phyloP scores from a whole-genome alignment of 2,329 filamentous ascomycete species.

The Talaromyces piceae region DNA sequence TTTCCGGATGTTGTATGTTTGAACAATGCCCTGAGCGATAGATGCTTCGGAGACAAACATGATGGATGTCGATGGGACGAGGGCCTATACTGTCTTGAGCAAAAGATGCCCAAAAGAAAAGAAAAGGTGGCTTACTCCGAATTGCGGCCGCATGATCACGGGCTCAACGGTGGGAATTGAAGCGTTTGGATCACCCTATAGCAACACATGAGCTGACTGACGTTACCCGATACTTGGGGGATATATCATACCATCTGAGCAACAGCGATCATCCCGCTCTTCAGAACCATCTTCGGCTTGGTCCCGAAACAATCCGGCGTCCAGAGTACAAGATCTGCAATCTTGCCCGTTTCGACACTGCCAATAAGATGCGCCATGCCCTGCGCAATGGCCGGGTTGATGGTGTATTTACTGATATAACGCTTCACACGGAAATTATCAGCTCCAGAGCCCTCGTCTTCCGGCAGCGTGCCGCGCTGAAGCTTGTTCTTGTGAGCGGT shows the following conservation, averaged over 20 bases:
- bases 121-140: conserved; percentile 44
- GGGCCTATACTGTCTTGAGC: conserved; percentile 28
- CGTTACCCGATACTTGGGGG: neutral
- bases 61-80: conserved; percentile 63
- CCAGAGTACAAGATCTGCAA: conserved; percentile 87
- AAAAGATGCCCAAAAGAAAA: neutral
- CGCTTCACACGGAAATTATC: conserved; percentile 91
- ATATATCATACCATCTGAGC: conserved; percentile 65
- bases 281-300: conserved; percentile 74
- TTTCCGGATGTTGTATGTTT: conserved; percentile 68
- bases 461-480: conserved; percentile 66
- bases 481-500: conserved; percentile 95
- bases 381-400: conserved; percentile 87
- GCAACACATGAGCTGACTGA: conserved; percentile 3
- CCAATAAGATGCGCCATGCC: conserved; percentile 84
- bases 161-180: conserved; percentile 86
- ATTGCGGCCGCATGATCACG: conserved; percentile 78
- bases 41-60: conserved; percentile 75
- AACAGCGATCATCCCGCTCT: conserved; percentile 78
- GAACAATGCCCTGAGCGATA: conserved; percentile 58
- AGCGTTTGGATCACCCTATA: conserved; percentile 71
- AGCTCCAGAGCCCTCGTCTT: conserved; percentile 70
- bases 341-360: conserved; percentile 78
- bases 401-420: conserved; percentile 91
- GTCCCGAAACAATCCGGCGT: conserved; percentile 76